These are phyloP conservation scores for Penicillium griseofulvum DNA, from an alignment of 2,329 filamentous ascomycete species.

Conservation along the genomic window DNA sequence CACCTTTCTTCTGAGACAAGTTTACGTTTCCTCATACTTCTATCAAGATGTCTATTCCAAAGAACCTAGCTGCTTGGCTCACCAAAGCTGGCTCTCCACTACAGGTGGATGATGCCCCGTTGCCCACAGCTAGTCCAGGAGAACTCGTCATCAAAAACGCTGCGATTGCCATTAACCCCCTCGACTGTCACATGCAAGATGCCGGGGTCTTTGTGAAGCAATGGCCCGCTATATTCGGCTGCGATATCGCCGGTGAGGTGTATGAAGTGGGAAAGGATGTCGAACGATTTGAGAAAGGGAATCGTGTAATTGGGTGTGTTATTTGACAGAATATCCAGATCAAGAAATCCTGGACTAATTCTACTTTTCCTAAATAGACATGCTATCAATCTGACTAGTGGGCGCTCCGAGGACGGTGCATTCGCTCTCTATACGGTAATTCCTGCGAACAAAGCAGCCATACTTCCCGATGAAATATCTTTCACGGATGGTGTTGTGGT, in stretches of 20 bases:
- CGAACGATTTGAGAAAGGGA: not conserved
- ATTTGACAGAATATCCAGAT: not conserved
- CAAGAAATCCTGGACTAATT: not conserved
- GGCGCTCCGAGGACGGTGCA: not conserved
- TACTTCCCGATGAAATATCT: not conserved
- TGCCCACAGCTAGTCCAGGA: not conserved
- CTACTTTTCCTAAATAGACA: not conserved
- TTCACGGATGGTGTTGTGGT: not conserved
- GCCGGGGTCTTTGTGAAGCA: not conserved
- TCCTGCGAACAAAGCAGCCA: not conserved
- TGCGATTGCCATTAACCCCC: not conserved
- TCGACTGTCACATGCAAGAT: not conserved
- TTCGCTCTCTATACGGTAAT: not conserved
- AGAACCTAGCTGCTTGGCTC: not conserved
- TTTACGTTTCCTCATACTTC: not conserved
- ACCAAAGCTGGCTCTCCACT: not conserved
- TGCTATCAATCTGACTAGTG: not conserved
- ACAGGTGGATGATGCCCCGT: not conserved
- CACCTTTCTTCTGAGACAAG: not conserved
- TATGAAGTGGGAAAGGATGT: not conserved
- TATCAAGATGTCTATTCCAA: not conserved
- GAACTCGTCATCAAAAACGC: not conserved
- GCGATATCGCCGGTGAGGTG: not conserved
- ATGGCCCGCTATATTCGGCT: not conserved
- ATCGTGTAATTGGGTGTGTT: not conserved